Evolutionary conservation across 768 basidiomycete genomes (phyloP), one percentile per base, ranked within the genome.

Genomic region (Leccinum imitatum): DNA sequence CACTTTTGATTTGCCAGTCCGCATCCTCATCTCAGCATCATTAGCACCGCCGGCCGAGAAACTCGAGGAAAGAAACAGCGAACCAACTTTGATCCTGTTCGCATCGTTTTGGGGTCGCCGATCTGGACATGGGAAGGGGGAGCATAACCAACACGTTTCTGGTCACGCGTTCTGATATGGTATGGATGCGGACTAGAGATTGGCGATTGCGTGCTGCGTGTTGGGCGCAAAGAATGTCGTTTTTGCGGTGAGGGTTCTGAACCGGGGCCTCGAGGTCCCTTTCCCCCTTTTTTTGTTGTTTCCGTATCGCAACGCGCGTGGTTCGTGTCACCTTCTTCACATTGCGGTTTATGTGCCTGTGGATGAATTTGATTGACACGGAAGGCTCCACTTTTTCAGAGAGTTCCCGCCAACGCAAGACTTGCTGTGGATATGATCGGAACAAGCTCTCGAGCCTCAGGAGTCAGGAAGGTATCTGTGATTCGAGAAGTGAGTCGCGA

Each of bases 131-230:
- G 47, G 53, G 15, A 33, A 30, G 23, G 17, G 39, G 41, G n/a
- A 44, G n/a, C n/a, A n/a, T n/a, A 44, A 44, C 41, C 46, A 52
- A 57, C 67, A 61, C 60, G 63, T 65, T 63, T 60, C 63, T 63
- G 35, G 58, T 60, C 63, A 69, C 15, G 50, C 57, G 47, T 46
- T 54, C 41, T n/a, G n/a, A 44, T n/a, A 44, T 50, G 37, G 48
- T 39, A 39, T 27, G 46, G n/a, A 44, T 44, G n/a, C 41, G 41
- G n/a, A 44, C 41, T 9, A 19, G 41, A 44, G 63, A 61, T 59
- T 60, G 47, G 50, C 25, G 27, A 48, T 44, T 10, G 41, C 41
- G 9, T 37, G 37, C 7, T 58, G 21, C 35, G 46, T 58, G 52
- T 31, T 60, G 47, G 69, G 69, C 53, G 67, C 50, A 44, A 44